Conservation (phyloP, 441 rosid genomes). For the Pelargonium citronellum region DNA sequence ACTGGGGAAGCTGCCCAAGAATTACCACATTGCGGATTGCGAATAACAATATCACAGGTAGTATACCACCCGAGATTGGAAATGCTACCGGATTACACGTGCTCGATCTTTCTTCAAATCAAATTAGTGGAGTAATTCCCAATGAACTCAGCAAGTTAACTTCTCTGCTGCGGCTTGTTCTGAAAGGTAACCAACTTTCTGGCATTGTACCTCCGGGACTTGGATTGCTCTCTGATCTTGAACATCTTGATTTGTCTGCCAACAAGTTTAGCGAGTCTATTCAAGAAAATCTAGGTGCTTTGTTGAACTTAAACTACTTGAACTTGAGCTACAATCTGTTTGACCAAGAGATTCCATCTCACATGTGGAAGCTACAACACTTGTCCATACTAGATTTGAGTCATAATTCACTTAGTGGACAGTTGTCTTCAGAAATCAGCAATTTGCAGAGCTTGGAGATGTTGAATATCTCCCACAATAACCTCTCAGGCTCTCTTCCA, state of each 20-base stretch:
- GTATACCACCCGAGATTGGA: constrained; percentile 30
- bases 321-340: constrained; percentile 30
- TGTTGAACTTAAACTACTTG: constrained; percentile 16
- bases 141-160: constrained; percentile 22
- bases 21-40: constrained; percentile 19
- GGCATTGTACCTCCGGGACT: constrained; percentile 27
- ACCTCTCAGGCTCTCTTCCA: constrained; percentile 24
- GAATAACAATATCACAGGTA: constrained; percentile 25
- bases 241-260: constrained; percentile 18
- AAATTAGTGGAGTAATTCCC: constrained; percentile 31
- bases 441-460: constrained; percentile 15
- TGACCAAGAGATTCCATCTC: constrained; percentile 19
- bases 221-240: constrained; percentile 8
- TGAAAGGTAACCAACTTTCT: constrained; percentile 25
- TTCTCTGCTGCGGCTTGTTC: neutral
- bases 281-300: constrained; percentile 5
- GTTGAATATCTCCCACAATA: constrained; percentile 34
- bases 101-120: constrained; percentile 33
- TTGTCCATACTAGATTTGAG: constrained; percentile 21
- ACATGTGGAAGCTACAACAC: constrained; percentile 11
- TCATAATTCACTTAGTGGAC: constrained; percentile 19
- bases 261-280: constrained; percentile 23
- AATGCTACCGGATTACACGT: neutral
- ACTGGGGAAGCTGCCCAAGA: constrained; percentile 24
- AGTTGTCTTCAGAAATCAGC: constrained; percentile 17